Evolutionary conservation across 495 filamentous ascomycete genomes (phyloP), one percentile per base, ranked within the genome.

Genomic region (Parathielavia hyrcaniae): DNA sequence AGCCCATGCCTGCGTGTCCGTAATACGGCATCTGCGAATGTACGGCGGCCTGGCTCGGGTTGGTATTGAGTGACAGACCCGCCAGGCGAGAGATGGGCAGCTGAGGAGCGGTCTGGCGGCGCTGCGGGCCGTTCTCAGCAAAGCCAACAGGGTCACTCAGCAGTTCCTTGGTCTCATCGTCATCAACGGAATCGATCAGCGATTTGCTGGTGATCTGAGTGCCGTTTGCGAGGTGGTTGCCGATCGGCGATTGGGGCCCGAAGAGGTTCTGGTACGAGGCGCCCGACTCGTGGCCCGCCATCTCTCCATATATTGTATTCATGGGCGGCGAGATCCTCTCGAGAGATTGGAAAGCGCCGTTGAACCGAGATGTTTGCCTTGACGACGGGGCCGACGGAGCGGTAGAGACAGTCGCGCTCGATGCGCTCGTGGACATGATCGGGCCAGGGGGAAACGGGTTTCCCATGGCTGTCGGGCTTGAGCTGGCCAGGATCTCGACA

Each of bases 111-210:
- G 89, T 91, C 9, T 86, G 78, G 34, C 89, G 83, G 26, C 89
- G 86, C 48, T 78, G 70, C 44, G 75, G 68, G 6, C 86, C 89
- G 64, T 86, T 91, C 57, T 90, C 86, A 5, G 87, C 90, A 70
- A 89, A 96, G 0, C 85, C 88, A 36, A 93, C 81, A 1, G 90
- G 86, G 67, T 96, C 87, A 54, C 90, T 89, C 11, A 95, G 76
- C 12, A 95, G 73, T 65, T 91, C 86, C 7, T 86, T 86, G 0
- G 89, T 91, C 65, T 96, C 91, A 62, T 95, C 90, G 56, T 86
- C 81, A 50, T 90, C 89, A 10, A 82, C 78, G 13, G 79, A 71
- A 65, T 95, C 89, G 62, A 96, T 96, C 53, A 95, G 80, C 3
- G 85, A 83, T 71, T 92, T 96, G 54, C 91, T 88, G 16, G 84